phyloP scores from a whole-genome alignment of 768 basidiomycete genomes.

The Clavaria fumosa region DNA sequence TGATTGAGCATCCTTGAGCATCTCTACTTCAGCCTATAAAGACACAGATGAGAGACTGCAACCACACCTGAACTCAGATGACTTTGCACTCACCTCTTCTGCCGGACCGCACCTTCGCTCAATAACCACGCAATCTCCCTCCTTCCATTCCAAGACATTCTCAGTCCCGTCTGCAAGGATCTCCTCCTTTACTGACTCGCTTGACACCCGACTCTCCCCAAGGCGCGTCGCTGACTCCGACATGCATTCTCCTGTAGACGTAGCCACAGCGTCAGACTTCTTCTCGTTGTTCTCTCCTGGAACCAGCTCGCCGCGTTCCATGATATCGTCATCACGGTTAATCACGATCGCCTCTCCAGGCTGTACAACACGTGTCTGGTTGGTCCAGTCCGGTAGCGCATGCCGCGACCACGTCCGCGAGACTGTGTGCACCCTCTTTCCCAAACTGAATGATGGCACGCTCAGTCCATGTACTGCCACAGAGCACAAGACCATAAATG shows the following conservation, averaged over 20 bases:
- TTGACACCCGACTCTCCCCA: slow-evolving; percentile 7
- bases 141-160: slow-evolving; percentile 43
- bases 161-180: slow-evolving; percentile 31
- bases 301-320: slow-evolving; percentile 29
- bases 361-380: slow-evolving; percentile 52
- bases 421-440: slow-evolving; percentile 78
- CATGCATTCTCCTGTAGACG: slow-evolving; percentile 10
- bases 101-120: slow-evolving; percentile 45
- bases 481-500: slow-evolving; percentile 88
- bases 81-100: slow-evolving; percentile 48
- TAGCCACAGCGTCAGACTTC: slow-evolving; percentile 10
- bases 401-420: slow-evolving; percentile 85
- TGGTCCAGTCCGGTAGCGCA: slow-evolving; percentile 72
- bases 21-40: too few relatives aligned
- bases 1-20: too few relatives aligned
- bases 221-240: too few relatives aligned
- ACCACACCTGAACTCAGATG: too few relatives aligned
- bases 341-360: slow-evolving; percentile 65
- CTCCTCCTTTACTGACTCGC: slow-evolving; percentile 17
- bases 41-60: too few relatives aligned
- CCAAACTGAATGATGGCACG: slow-evolving; percentile 88
- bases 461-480: slow-evolving; percentile 82
- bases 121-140: slow-evolving; percentile 51
- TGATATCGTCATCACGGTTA: slow-evolving; percentile 59
- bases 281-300: slow-evolving; percentile 11